Evolutionary conservation across 345 rosid genomes (phyloP), one percentile per base, ranked within the genome.

Genomic region (Gossypium turneri): DNA sequence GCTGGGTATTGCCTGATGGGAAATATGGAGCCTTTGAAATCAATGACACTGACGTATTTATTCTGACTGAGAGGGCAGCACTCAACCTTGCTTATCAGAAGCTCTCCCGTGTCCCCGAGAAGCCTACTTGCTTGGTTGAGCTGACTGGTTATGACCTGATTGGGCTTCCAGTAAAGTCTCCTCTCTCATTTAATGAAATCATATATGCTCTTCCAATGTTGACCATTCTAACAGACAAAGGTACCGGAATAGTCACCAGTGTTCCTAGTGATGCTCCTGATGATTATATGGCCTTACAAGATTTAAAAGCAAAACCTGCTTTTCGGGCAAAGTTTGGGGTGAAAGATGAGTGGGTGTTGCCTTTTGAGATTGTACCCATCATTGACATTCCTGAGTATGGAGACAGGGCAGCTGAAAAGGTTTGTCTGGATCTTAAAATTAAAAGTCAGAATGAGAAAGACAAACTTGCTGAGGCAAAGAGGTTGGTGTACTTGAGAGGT

Each of bases 261-360:
- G 98, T 94, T 50, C 97, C 98, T 78, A 94, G 97, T 79, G 98
- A 94, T 83, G 88, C 98, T 56, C 98, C 98, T 19, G 97, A 94
- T 80, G 97, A 94, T 81, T 90, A 87, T 81, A 92, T 92, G 90
- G 88, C 93, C 6, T 67, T 94, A 76, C 90, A 90, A 61, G 97
- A 87, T 81, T 79, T 94, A 83, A 90, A 85, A 74, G 86, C 86
- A 73, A 94, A 94, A 79, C 95, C 92, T 71, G 97, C 90, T 77
- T 69, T 92, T 19, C 86, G 92, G 79, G 88, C 79, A 52, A 92
- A 90, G 82, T 90, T 67, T 76, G 87, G 91, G 20, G 90, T 94
- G 84, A 86, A 87, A 82, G 95, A 92, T 78, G 97, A 94, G 71
- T 92, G 98, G 97, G 77, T 94, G 4, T 41, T 87, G 83, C 97